Percentiles rank a stretch among this genome's conserved stretches.
Conservation (phyloP, 2,329 filamentous ascomycete genomes). For the Pseudocercospora musae region DNA sequence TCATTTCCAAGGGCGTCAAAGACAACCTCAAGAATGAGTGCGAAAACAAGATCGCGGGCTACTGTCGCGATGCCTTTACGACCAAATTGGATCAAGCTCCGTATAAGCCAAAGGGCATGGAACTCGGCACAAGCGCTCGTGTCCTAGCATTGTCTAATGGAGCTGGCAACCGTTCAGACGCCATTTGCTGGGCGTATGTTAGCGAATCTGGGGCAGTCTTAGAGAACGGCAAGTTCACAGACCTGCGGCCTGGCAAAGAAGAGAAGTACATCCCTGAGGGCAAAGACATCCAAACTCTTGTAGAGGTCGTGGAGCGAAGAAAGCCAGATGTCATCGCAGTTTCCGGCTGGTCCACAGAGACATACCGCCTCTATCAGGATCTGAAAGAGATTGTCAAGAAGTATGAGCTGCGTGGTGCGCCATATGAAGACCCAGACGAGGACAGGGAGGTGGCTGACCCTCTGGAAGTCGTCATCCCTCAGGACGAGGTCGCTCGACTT, state of each 20-base stretch:
- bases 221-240: conserved; percentile 83
- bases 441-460: conserved; percentile 73
- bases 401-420: conserved; percentile 71
- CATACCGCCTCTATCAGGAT: conserved; percentile 77
- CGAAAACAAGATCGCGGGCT: conserved; percentile 84
- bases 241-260: conserved; percentile 65
- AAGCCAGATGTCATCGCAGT: conserved; percentile 88
- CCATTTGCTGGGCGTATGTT: conserved; percentile 86
- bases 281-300: conserved; percentile 65
- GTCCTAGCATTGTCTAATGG: conserved; percentile 87
- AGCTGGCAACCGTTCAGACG: conserved; percentile 72
- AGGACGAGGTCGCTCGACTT: conserved; percentile 93
- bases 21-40: conserved; percentile 91
- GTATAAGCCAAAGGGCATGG: conserved; percentile 90
- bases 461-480: conserved; percentile 85
- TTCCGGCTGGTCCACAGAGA: conserved; percentile 84
- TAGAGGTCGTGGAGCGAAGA: conserved; percentile 73
- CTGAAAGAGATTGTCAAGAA: conserved; percentile 74
- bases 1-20: conserved; percentile 89
- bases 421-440: conserved; percentile 79
- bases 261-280: conserved; percentile 66
- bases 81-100: conserved; percentile 92
- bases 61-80: conserved; percentile 83
- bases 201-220: conserved; percentile 87
- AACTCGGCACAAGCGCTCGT: conserved; percentile 80